These are phyloP conservation scores for Solanum raphanifolium DNA, from an alignment of 257 asterid species.

Conservation along the genomic window DNA sequence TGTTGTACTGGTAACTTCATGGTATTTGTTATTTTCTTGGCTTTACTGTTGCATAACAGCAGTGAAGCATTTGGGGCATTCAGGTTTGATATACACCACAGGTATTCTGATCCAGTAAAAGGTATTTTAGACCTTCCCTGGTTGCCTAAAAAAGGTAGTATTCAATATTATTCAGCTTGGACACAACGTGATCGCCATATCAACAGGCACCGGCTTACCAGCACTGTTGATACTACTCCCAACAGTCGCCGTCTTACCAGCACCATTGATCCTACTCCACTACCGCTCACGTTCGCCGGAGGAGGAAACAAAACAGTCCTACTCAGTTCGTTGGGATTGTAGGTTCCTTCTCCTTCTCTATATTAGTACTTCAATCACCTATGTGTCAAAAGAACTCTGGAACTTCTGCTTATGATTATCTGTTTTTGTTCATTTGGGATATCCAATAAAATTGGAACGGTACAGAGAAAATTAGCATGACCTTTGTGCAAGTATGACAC, in stretches of 20 bases:
- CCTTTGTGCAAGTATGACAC: neutral
- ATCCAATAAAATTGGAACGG: neutral
- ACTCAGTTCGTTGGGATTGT: conserved; percentile 68
- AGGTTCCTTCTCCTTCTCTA: conserved; percentile 12
- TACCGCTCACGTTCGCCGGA: conserved; percentile 9
- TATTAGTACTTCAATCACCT: neutral
- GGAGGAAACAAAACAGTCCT: neutral
- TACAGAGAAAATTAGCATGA: neutral
- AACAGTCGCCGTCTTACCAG: conserved; percentile 17
- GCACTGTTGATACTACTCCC: neutral
- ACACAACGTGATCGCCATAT: conserved; percentile 69
- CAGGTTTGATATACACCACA: conserved; percentile 66
- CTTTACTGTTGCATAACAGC: conserved; percentile 1
- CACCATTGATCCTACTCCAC: neutral
- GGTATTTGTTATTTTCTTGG: neutral
- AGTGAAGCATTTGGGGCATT: conserved; percentile 40
- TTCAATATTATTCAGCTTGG: conserved; percentile 78
- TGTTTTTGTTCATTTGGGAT: neutral
- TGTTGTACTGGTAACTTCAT: neutral
- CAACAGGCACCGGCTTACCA: conserved; percentile 46
- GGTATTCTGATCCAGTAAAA: conserved; percentile 66
- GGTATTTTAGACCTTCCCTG: conserved; percentile 46
- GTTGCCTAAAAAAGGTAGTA: conserved; percentile 59
- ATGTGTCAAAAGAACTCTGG: neutral
- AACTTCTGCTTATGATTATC: neutral